Conservation (phyloP, 805 yeast species). For the Myxozyma sirexii region DNA sequence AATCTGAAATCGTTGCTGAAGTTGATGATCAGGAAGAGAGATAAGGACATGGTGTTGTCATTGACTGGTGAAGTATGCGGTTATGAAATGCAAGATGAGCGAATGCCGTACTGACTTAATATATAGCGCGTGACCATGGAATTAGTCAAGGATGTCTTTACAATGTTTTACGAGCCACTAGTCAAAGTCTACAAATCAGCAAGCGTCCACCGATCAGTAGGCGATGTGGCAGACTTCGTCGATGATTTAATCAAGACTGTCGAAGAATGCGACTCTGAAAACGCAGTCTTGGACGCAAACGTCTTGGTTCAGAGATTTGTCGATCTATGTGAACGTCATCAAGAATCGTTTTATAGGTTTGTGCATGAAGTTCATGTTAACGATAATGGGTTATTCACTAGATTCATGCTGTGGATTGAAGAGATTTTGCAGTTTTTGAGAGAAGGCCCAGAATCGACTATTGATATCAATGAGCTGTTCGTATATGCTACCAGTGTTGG, state of each 20-base stretch:
- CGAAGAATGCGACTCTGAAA: conserved; percentile 53
- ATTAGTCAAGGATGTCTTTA: conserved; percentile 70
- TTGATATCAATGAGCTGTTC: conserved; percentile 36
- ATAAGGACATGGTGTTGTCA: conserved; percentile 66
- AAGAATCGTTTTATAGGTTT: conserved; percentile 70
- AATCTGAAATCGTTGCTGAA: conserved; percentile 62
- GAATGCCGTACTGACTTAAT: conserved; percentile 51
- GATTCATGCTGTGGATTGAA: conserved; percentile 74
- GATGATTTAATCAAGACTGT: conserved; percentile 64
- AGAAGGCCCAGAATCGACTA: conserved; percentile 46
- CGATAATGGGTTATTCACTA: conserved; percentile 73
- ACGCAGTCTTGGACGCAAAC: conserved; percentile 53
- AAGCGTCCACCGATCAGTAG: conserved; percentile 64
- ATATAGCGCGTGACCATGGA: conserved; percentile 77
- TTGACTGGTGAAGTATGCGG: conserved; percentile 31
- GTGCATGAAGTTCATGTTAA: conserved; percentile 79
- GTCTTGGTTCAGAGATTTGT: conserved; percentile 71
- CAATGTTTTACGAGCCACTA: conserved; percentile 74
- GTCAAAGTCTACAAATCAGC: conserved; percentile 69
- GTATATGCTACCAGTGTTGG: conserved; percentile 9
- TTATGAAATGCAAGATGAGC: no score
- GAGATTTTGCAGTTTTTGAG: conserved; percentile 64
- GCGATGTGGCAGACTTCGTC: conserved; percentile 66
- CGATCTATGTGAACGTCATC: conserved; percentile 68
- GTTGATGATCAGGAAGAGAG: conserved; percentile 66